These are phyloP conservation scores for Rhizopogon vulgaris DNA, from an alignment of 768 basidiomycete species.

Conservation along the genomic window DNA sequence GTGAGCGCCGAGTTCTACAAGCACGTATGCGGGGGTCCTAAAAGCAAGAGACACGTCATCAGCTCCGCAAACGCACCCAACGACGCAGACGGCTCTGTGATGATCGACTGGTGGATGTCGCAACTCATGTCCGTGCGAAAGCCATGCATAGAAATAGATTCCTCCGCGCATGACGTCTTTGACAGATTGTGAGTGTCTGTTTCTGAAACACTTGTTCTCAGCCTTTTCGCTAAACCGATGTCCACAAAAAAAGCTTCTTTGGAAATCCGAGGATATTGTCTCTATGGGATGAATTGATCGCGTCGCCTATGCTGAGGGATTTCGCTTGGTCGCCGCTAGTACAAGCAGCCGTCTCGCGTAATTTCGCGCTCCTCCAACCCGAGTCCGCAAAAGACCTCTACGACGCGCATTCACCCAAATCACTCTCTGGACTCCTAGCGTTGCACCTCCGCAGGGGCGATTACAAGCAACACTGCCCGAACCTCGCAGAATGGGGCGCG, in stretches of 20 bases:
- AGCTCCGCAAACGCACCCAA: constrained; percentile 30
- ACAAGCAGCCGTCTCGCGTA: constrained; percentile 41
- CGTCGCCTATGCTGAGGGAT: constrained; percentile 43
- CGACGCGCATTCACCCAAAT: constrained; percentile 11
- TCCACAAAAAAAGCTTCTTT: constrained; percentile 33
- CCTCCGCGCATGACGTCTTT: constrained; percentile 35
- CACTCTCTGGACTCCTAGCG: constrained; percentile 42
- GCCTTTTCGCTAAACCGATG: not conserved
- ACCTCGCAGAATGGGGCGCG: constrained; percentile 38
- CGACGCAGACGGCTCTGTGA: constrained; percentile 32
- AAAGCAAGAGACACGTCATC: constrained; percentile 25
- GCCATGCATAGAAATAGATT: constrained; percentile 41
- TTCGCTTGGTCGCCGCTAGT: constrained; percentile 54
- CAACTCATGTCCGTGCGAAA: constrained; percentile 30
- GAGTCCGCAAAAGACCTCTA: constrained; percentile 19
- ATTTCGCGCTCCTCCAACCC: constrained; percentile 37
- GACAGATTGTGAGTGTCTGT: constrained; percentile 38
- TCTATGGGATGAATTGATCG: constrained; percentile 35
- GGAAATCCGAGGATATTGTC: constrained; percentile 35
- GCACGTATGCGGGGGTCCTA: constrained; percentile 34
- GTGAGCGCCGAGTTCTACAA: constrained; percentile 47
- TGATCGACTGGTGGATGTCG: constrained; percentile 47
- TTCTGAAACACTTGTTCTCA: not conserved
- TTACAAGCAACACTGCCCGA: constrained; percentile 47
- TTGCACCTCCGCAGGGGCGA: constrained; percentile 55